Base-by-base conservation (phyloP, 805 yeast genomes). In the Lachancea meyersii region DNA sequence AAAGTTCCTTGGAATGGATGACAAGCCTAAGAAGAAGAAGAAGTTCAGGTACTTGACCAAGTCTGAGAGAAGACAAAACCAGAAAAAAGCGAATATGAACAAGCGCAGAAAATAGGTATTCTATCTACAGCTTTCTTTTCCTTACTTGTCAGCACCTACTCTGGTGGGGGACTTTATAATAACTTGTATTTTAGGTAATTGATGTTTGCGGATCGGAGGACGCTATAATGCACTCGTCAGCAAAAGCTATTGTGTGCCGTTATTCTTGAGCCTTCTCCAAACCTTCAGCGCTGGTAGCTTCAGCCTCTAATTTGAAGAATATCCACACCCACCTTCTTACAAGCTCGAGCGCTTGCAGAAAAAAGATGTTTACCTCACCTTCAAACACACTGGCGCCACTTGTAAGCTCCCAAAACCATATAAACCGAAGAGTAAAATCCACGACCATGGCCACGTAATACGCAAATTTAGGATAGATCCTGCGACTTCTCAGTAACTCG, bases 311-410 rank as follows among this genome's bases (percentile, higher is more conserved):
- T 55, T 93, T 82, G 57, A 91, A 68, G 47, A 86, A 74, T 32
- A 88, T 77, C 99, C 99, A 93, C 40, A 87, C 64, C 79, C 89
- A 86, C 57, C 98, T 74, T 64, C 98, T 73, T 7, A 81, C 51
- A 5, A 93, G 69, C 59, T 93, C 98, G 41, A 89, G 63, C 3
- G 77, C 50, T 55, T 89, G 93, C 43, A 86, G 66, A 9, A 75
- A 63, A 48, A 84, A 82, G 44, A 79, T 73, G 1, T 93, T 89
- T 21, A 71, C 61, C 49, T 76, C 84, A 19, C 75, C 70, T 19
- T 64, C 63, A 35, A 57, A 60, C 27, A 66, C 50, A 10, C 48
- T 31, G 17, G 42, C 33, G 16, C 62, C 58, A 16, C 67, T 69
- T 27, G 75, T 64, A 16, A 75, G 51, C 53, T 79, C 77, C 51